These are phyloP conservation scores for Botrytis fragariae DNA, from an alignment of 2,329 filamentous ascomycete genomes.

Conservation along the genomic window DNA sequence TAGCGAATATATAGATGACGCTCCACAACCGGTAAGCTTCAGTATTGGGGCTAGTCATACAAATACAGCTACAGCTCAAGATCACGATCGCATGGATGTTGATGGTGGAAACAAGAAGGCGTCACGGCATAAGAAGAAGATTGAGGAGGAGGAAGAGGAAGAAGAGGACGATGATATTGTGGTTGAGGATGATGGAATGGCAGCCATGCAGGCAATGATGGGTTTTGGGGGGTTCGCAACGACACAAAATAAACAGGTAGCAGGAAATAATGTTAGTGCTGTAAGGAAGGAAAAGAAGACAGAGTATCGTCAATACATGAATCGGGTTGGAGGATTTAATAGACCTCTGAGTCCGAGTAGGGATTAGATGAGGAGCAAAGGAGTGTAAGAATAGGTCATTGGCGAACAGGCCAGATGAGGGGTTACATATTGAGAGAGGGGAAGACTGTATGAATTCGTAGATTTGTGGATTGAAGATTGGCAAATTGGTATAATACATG, in stretches of 20 bases:
- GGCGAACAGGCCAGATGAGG: neutral
- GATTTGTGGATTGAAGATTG: neutral
- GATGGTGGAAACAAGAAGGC: slow-evolving; percentile 34
- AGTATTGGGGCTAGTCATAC: slow-evolving; percentile 30
- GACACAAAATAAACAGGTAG: slow-evolving; percentile 86
- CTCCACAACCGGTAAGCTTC: slow-evolving; percentile 37
- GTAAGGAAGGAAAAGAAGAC: slow-evolving; percentile 92
- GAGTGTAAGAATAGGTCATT: neutral
- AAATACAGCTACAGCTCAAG: slow-evolving; percentile 26
- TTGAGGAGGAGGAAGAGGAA: slow-evolving; percentile 20
- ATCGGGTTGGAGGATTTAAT: slow-evolving; percentile 78
- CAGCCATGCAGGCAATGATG: slow-evolving; percentile 80
- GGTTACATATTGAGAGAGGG: neutral
- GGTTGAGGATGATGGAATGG: slow-evolving; percentile 64
- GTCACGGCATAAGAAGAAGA: slow-evolving; percentile 32
- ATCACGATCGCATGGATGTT: slow-evolving; percentile 38
- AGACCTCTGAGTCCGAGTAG: slow-evolving; percentile 63
- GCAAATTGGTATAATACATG: neutral
- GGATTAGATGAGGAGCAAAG: slow-evolving; percentile 22
- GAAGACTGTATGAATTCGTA: neutral
- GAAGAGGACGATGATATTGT: slow-evolving; percentile 52
- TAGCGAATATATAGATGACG: slow-evolving; percentile 13
- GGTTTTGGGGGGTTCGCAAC: slow-evolving; percentile 83
- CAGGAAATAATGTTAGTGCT: slow-evolving; percentile 79
- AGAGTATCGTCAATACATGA: slow-evolving; percentile 97